Conservation (phyloP, 2,329 filamentous ascomycete genomes). For the Cadophora sp. region DNA sequence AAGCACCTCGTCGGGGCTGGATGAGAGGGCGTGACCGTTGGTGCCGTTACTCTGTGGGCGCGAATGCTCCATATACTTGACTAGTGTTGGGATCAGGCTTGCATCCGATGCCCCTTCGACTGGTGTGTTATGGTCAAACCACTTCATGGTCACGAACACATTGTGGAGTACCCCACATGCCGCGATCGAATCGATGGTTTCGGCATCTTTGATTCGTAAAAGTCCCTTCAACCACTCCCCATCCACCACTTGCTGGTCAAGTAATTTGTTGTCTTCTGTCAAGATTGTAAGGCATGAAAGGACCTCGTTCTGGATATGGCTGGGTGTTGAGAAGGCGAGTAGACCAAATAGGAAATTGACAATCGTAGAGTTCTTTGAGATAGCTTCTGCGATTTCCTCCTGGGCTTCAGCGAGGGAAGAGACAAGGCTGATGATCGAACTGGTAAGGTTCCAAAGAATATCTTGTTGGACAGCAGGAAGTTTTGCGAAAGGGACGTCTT, state of each 20-base stretch:
- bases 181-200: slow-evolving; percentile 58
- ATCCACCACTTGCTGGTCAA: slow-evolving; percentile 60
- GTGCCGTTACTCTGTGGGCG: slow-evolving; percentile 29
- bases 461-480: slow-evolving; percentile 60
- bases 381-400: slow-evolving; percentile 64
- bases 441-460: slow-evolving; percentile 60
- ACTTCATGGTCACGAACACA: slow-evolving; percentile 60
- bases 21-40: slow-evolving; percentile 34
- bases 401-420: slow-evolving; percentile 63
- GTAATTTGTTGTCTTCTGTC: slow-evolving; percentile 63
- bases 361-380: slow-evolving; percentile 57
- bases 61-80: slow-evolving; percentile 41
- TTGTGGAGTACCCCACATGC: slow-evolving; percentile 69
- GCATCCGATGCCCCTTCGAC: slow-evolving; percentile 58
- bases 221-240: slow-evolving; percentile 58
- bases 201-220: slow-evolving; percentile 54
- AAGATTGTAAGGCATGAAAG: slow-evolving; percentile 63
- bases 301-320: slow-evolving; percentile 51
- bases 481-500: slow-evolving; percentile 53
- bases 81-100: slow-evolving; percentile 54
- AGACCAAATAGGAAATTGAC: slow-evolving; percentile 62
- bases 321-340: slow-evolving; percentile 50
- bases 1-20: slow-evolving; percentile 42
- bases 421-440: slow-evolving; percentile 60
- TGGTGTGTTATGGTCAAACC: slow-evolving; percentile 58